Base-by-base conservation (phyloP, 2,329 filamentous ascomycete species). In the Monilinia aucupariae region DNA sequence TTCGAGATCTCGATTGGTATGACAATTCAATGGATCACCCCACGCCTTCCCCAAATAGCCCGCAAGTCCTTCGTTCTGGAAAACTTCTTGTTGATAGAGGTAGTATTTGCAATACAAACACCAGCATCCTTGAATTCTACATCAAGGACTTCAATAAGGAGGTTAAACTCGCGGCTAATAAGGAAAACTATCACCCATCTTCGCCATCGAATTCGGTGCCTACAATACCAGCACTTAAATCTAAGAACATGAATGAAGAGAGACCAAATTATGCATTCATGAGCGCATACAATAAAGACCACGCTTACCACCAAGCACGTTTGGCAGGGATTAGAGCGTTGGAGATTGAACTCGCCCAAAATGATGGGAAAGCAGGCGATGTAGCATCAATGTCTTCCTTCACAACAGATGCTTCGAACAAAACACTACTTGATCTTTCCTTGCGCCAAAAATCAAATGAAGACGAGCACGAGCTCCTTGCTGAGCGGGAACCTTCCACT, bases 251-350 rank as follows among this genome's bases (percentile, higher is more conserved):
- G 30, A 7, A 60, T 34, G 39, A 30, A 10, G 59, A 54, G 6
- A 61, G 10, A 47, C 49, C 59, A 17, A 62, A 58, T 41, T 58
- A 62, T 58, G 60, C 52, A 32, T 62, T 62, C 15, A 62, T 56
- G 45, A 56, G 60, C 22, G 52, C 60, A 37, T 62, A 62, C 2
- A 62, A 62, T n/a, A 43, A 32, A 27, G 34, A 62, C 20, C 60
- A 62, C 50, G 43, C 45, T 30, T 62, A 62, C 43, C 45, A 48
- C 20, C 51, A 62, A 25, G 41, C 60, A 48, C 52, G 34, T 17
- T 32, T 58, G 30, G 39, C 39, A 25, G 27, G 58, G 17, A 27
- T 34, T 22, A 55, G 30, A 54, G 39, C 49, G 32, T 27, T 55
- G 30, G 51, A 61, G 15, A 15, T 37, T n/a, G 48, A 60, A n/a